Evolutionary conservation across 2,329 filamentous ascomycete species (phyloP), one percentile per base, ranked within the genome.

Genomic region (Dichotomopilus funicola): DNA sequence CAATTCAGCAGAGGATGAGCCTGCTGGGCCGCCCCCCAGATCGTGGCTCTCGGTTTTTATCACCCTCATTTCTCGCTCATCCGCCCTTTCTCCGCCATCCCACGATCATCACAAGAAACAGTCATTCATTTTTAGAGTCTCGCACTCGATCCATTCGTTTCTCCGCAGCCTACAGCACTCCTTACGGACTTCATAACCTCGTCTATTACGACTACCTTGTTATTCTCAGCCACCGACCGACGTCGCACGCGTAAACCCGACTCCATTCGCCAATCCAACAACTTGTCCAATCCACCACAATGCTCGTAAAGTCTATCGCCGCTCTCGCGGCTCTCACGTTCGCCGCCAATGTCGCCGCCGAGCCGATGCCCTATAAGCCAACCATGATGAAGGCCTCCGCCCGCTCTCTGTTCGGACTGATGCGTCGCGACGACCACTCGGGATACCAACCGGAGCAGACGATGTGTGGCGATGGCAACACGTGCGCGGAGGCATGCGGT

Each of bases 401-500:
- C 53, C 68, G 67, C 55, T 56, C 65, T n/a, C 59, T 68, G 27
- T 70, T 77, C 61, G 74, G 75, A 56, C 67, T 79, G 51, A 66
- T 67, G 47, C 73, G 69, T 63, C 76, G 76, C 66, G 53, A 63
- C 47, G 52, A 60, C 37, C 72, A 65, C 61, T 69, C 67, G 64
- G 78, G 73, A 62, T 82, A 79, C 70, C 69, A 71, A 68, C 80
- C 75, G 52, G 70, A 74, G 57, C 71, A 75, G 67, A 72, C 71
- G 53, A 63, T 70, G 58, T 83, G 80, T 66, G 73, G 73, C 49
- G 63, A 68, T 11, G 80, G 79, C 58, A 65, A 68, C 53, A 80
- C 77, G 41, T 84, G 80, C 69, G 73, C 72, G 49, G 74, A 80
- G 61, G 78, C 80, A 47, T 83, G 80, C 66, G 80, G 80, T 49